These are phyloP conservation scores for Kappamyces sp. DNA, from an alignment of 192 early-diverging fungal species.

Conservation along the genomic window DNA sequence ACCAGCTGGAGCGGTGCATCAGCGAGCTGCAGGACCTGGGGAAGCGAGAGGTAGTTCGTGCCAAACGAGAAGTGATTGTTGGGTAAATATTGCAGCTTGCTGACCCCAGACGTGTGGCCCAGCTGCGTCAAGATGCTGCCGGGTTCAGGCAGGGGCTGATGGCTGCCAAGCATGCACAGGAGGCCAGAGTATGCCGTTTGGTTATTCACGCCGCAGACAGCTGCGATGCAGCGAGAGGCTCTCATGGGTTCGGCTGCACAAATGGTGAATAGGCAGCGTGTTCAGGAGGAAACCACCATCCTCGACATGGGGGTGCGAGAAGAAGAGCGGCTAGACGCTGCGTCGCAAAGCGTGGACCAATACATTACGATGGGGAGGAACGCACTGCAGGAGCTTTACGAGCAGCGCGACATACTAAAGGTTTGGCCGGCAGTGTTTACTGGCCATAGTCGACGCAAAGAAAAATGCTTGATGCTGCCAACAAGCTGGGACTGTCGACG, in stretches of 20 bases:
- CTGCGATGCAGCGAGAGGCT: conserved; percentile 25
- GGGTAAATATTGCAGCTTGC: conserved; percentile 21
- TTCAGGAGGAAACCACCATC: too few relatives aligned
- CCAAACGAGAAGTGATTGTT: conserved; percentile 41
- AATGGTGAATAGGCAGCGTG: too few relatives aligned
- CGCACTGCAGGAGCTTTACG: conserved; percentile 40
- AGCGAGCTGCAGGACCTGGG: conserved; percentile 37
- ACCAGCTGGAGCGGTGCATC: conserved; percentile 28
- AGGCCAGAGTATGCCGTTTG: neutral
- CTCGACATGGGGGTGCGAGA: conserved; percentile 38
- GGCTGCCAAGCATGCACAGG: conserved; percentile 1
- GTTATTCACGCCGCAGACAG: conserved; percentile 5
- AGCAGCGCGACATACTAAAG: conserved; percentile 46
- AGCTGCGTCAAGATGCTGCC: conserved; percentile 2
- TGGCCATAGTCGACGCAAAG: conserved; percentile 38
- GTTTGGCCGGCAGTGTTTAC: conserved; percentile 8
- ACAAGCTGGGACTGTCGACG: conserved; percentile 38
- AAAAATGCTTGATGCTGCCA: conserved; percentile 39
- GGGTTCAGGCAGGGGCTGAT: conserved; percentile 4
- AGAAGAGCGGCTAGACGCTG: conserved; percentile 19
- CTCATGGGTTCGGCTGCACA: conserved; percentile 29
- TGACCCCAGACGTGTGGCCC: neutral
- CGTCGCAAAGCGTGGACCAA: conserved; percentile 29
- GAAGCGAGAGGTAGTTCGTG: conserved; percentile 37
- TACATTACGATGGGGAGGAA: conserved; percentile 34